Percentiles rank a stretch among this genome's conserved stretches.
phyloP scores from a whole-genome alignment of 495 filamentous ascomycete genomes.

The Penicillium cinerascens region DNA sequence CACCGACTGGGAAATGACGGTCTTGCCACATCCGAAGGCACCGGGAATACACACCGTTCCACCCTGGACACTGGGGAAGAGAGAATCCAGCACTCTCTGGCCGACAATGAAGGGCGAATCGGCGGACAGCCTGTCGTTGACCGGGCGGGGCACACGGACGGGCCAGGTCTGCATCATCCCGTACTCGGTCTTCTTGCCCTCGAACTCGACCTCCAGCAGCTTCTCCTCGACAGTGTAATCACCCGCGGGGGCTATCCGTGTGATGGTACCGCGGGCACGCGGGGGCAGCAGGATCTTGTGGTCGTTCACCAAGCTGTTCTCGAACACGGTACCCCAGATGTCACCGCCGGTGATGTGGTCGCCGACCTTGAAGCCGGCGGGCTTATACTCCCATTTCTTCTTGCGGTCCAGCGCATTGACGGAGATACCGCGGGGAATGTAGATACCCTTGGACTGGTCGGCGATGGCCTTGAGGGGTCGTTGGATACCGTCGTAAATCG shows the following conservation, averaged over 20 bases:
- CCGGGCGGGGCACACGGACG: slow-evolving; percentile 91
- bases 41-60: slow-evolving; percentile 97
- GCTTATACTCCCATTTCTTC: slow-evolving; percentile 94
- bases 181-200: slow-evolving; percentile 88
- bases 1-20: slow-evolving; percentile 95
- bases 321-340: slow-evolving; percentile 87
- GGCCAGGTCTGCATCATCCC: slow-evolving; percentile 99
- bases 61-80: slow-evolving; percentile 97
- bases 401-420: slow-evolving; percentile 82
- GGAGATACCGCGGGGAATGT: slow-evolving; percentile 93
- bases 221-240: slow-evolving; percentile 93
- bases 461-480: slow-evolving; percentile 85
- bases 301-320: slow-evolving; percentile 92
- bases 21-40: slow-evolving; percentile 99
- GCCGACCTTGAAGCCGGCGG: slow-evolving; percentile 79
- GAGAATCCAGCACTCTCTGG: slow-evolving; percentile 90
- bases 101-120: slow-evolving; percentile 90
- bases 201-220: slow-evolving; percentile 93
- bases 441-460: slow-evolving; percentile 75
- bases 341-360: slow-evolving; percentile 97
- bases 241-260: slow-evolving; percentile 79
- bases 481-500: slow-evolving; percentile 99
- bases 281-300: slow-evolving; percentile 97
- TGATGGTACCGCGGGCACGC: slow-evolving; percentile 86
- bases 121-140: slow-evolving; percentile 83